phyloP scores from a whole-genome alignment of 2,329 filamentous ascomycete species.

The Clonostachys chloroleuca region DNA sequence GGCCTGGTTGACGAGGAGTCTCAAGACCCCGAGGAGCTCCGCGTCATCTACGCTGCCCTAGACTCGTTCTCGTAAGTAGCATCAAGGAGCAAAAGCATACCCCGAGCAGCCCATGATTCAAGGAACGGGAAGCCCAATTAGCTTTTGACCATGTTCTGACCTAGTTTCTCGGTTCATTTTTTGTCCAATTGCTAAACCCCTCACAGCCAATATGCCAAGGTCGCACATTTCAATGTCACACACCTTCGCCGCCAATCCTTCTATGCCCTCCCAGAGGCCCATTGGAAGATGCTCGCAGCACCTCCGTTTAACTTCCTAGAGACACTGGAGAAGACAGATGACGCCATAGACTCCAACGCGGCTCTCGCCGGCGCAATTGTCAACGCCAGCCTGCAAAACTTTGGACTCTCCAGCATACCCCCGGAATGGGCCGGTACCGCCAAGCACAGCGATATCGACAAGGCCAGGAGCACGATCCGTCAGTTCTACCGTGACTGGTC shows the following conservation, averaged over 20 bases:
- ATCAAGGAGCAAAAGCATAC: neutral
- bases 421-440: constrained; percentile 67
- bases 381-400: constrained; percentile 61
- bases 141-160: too few relatives aligned
- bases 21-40: constrained; percentile 71
- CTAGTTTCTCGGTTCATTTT: too few relatives aligned
- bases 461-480: constrained; percentile 85
- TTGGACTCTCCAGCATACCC: constrained; percentile 53
- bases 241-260: constrained; percentile 89
- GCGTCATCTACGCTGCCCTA: constrained; percentile 74
- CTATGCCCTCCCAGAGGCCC: constrained; percentile 79
- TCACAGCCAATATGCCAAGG: constrained; percentile 74
- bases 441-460: constrained; percentile 74
- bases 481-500: constrained; percentile 98
- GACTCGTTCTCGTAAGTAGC: constrained; percentile 81
- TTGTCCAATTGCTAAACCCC: neutral
- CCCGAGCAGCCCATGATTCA: too few relatives aligned
- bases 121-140: too few relatives aligned
- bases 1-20: constrained; percentile 42
- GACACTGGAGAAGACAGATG: constrained; percentile 73
- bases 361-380: constrained; percentile 78
- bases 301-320: constrained; percentile 81
- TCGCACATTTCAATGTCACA: constrained; percentile 85
- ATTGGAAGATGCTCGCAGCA: constrained; percentile 78
- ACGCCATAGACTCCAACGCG: constrained; percentile 85